Percentiles rank a stretch among this genome's conserved stretches.
Conservation (phyloP, 2,329 filamentous ascomycete genomes). For the Xenoacremonium recifei region DNA sequence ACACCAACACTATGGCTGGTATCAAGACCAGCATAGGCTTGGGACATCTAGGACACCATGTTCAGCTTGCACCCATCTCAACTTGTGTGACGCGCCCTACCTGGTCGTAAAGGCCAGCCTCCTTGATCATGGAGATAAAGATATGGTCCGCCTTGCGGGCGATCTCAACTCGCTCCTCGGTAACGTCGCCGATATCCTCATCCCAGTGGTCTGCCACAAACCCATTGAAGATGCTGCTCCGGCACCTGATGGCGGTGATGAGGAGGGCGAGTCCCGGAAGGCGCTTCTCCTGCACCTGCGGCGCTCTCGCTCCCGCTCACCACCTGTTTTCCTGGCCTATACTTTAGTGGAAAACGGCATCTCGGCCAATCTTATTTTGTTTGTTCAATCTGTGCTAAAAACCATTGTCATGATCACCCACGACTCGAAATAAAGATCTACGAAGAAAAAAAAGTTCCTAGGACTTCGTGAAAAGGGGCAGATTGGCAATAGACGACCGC, state of each 20-base stretch:
- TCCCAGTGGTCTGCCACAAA: not conserved
- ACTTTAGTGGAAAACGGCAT: too few species aligned
- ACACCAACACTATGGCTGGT: conserved; percentile 39
- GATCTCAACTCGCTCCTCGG: conserved; percentile 77
- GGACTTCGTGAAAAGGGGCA: too few species aligned
- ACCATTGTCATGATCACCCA: too few species aligned
- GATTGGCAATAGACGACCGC: too few species aligned
- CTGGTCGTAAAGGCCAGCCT: conserved; percentile 70
- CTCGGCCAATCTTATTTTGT: too few species aligned
- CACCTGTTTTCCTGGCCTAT: too few species aligned
- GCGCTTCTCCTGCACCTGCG: not conserved
- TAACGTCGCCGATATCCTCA: conserved; percentile 34
- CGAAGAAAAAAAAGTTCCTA: too few species aligned
- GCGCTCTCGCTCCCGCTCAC: not conserved
- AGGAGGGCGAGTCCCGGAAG: not conserved
- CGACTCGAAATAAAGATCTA: too few species aligned
- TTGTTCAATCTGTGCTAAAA: too few species aligned
- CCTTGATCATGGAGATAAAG: conserved; percentile 73
- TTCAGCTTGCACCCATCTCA: conserved; percentile 11
- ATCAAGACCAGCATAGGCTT: conserved; percentile 47
- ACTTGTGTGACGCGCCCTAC: conserved; percentile 13
- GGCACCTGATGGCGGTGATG: not conserved
- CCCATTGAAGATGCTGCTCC: not conserved
- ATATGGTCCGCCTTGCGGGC: conserved; percentile 75
- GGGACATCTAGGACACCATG: conserved; percentile 35